Base-by-base conservation (phyloP, 2,329 filamentous ascomycete species). In the Colletotrichum sp. region DNA sequence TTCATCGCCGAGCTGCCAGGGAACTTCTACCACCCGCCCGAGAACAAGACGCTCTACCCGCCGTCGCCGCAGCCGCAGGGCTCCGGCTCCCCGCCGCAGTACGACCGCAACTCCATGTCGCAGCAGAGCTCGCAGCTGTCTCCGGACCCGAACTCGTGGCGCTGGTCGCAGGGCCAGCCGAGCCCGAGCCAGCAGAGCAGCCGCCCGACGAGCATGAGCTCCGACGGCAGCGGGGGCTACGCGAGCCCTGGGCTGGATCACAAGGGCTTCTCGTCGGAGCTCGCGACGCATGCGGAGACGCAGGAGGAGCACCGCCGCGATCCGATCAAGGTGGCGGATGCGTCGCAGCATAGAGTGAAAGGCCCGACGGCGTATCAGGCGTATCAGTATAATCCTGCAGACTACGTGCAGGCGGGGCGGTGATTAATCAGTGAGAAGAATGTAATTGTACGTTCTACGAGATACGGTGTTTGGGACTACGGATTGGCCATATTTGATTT, bases 271-370 rank as follows among this genome's bases (percentile, higher is more conserved):
- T 78, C 87, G 0, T 83, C 84, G 0, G 89, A 89, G 71, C 77
- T 91, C 30, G 75, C 88, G 5, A 86, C 89, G 4, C 89, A 90
- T 75, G 80, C 80, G 10, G 89, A 91, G 82, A 87, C 86, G 3
- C 79, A 77, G 1, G 89, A 89, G 78, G 89, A 90, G 80, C 81
- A 89, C 77, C 77, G 74, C 10, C 44, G 70, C 5, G 68, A 60
- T 32, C 26, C 36, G n/a, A 34, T 44, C 39, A 75, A 75, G 32
- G n/a, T 28, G 32, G 44, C 16, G 9, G 69, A 74, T 5, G 49
- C 60, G 26, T 52, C 69, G n/a, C 76, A 77, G 13, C 76, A 79
- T 10, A 62, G 63, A 24, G 69, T 77, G 24, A 69, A 64, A 44
- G 68, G 72, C 1, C 75, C 72, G 32, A 65, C 69, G 24, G 69